phyloP scores from a whole-genome alignment of 208 protist species.

The Acanthamoeba healyi region DNA sequence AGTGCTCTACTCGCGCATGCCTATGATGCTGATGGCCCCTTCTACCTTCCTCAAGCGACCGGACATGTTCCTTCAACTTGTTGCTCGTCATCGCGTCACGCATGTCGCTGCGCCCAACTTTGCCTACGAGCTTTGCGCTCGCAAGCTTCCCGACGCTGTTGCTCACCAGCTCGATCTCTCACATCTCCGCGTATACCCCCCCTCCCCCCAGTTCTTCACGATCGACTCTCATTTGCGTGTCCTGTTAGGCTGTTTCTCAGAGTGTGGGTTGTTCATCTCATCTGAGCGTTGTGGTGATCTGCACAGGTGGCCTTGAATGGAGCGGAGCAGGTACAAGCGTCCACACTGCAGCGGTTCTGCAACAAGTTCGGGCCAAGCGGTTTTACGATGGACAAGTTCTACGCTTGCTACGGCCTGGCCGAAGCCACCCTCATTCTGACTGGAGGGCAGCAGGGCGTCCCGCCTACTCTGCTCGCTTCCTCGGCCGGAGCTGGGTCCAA shows the following conservation, averaged over 20 bases:
- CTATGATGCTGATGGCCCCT: conserved; percentile 52
- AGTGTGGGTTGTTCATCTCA: too few relatives aligned
- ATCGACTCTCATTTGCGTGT: too few relatives aligned
- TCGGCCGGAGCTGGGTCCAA: background rate
- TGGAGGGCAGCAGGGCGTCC: background rate
- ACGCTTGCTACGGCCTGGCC: conserved; percentile 49
- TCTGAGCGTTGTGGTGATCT: too few relatives aligned
- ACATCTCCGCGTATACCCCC: background rate
- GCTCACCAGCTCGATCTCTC: background rate
- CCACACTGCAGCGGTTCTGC: background rate
- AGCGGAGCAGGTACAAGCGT: conserved; percentile 10
- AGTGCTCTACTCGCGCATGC: conserved; percentile 57
- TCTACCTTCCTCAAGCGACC: conserved; percentile 46
- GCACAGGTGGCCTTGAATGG: conserved; percentile 64
- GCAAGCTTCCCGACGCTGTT: conserved; percentile 2
- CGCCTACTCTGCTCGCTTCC: background rate
- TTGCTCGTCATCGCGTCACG: conserved; percentile 9
- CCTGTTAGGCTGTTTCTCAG: too few relatives aligned
- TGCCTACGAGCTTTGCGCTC: conserved; percentile 41
- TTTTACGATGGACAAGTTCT: conserved; percentile 56
- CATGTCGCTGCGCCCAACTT: conserved; percentile 47
- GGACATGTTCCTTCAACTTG: conserved; percentile 30
- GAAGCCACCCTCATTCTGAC: conserved; percentile 56
- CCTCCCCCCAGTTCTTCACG: background rate
- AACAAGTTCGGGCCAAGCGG: conserved; percentile 36